Percentiles rank a stretch among this genome's conserved stretches.
These are phyloP conservation scores for Hymenoscyphus albidus DNA, from an alignment of 2,329 filamentous ascomycete genomes.

Conservation along the genomic window DNA sequence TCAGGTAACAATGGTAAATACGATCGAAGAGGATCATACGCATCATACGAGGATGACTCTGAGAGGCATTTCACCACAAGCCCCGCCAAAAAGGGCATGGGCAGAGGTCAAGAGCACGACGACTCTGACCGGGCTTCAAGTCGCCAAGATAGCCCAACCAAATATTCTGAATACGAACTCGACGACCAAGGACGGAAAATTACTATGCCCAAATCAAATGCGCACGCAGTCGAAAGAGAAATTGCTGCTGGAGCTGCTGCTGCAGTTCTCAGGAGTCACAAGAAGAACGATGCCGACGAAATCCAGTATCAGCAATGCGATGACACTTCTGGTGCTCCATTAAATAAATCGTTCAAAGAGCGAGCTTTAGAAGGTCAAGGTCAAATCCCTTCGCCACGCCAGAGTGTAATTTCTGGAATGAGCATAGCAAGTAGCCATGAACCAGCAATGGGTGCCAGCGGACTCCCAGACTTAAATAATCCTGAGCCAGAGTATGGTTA, in stretches of 20 bases:
- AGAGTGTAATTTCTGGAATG: conserved; percentile 54
- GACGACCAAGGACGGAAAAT: conserved; percentile 35
- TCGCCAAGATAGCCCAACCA: conserved; percentile 28
- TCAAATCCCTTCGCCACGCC: conserved; percentile 51
- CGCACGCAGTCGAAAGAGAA: conserved; percentile 28
- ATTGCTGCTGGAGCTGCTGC: conserved; percentile 31
- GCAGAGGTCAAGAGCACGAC: conserved; percentile 19
- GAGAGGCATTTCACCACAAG: conserved; percentile 38
- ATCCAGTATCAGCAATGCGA: conserved; percentile 28
- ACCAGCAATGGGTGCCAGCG: conserved; percentile 60
- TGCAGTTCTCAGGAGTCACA: conserved; percentile 28
- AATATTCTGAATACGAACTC: conserved; percentile 33
- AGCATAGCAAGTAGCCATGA: conserved; percentile 43
- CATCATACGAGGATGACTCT: conserved; percentile 35
- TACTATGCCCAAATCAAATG: conserved; percentile 29
- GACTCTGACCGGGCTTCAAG: conserved; percentile 24
- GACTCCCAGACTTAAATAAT: conserved; percentile 63
- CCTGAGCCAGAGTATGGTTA: conserved; percentile 77
- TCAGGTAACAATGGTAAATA: conserved; percentile 41
- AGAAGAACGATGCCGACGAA: conserved; percentile 27
- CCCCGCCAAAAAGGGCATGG: conserved; percentile 38
- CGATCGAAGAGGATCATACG: conserved; percentile 32
- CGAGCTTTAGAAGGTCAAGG: conserved; percentile 54
- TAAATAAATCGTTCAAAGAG: conserved; percentile 65
- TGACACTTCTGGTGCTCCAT: conserved; percentile 45